Conservation (phyloP, 192 early-diverging fungal genomes). For the Paraglomus brasilianum region DNA sequence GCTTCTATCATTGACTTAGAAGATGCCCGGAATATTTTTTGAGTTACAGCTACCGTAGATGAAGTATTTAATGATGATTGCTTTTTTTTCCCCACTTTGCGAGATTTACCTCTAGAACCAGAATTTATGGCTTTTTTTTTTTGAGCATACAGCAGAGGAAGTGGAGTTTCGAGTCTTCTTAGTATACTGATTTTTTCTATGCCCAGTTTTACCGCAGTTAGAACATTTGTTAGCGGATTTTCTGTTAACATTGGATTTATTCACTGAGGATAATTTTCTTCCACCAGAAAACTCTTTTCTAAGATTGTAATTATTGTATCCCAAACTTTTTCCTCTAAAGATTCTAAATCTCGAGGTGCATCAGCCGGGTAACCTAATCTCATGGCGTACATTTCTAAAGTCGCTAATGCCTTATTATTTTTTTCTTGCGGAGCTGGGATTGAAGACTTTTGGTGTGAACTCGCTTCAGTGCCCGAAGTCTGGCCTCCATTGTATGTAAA, state of each 20-base stretch:
- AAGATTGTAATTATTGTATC: constrained; percentile 2
- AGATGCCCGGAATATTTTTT: no score
- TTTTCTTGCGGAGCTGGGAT: constrained; percentile 4
- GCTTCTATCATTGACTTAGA: no score
- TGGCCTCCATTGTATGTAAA: constrained; percentile 10
- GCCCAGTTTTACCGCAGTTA: no score
- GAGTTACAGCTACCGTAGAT: no score
- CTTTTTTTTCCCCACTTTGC: not conserved
- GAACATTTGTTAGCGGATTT: constrained; percentile 16
- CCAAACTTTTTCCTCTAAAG: constrained; percentile 5
- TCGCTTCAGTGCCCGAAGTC: no score
- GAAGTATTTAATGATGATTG: not conserved
- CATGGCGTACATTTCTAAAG: constrained; percentile 5
- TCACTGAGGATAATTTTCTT: not conserved
- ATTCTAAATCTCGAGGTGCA: not conserved
- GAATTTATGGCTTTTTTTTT: no score
- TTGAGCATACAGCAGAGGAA: no score
- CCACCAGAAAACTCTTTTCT: no score
- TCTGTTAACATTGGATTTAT: not conserved
- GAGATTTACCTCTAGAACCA: no score
- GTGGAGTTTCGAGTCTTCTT: no score
- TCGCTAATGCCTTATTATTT: not conserved
- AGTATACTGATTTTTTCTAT: no score
- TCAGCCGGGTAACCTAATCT: constrained; percentile 7
- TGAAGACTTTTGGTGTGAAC: not conserved